Evolutionary conservation across 768 basidiomycete genomes (phyloP), one percentile per base, ranked within the genome.

Genomic region (Amanita pseudoporphyria): DNA sequence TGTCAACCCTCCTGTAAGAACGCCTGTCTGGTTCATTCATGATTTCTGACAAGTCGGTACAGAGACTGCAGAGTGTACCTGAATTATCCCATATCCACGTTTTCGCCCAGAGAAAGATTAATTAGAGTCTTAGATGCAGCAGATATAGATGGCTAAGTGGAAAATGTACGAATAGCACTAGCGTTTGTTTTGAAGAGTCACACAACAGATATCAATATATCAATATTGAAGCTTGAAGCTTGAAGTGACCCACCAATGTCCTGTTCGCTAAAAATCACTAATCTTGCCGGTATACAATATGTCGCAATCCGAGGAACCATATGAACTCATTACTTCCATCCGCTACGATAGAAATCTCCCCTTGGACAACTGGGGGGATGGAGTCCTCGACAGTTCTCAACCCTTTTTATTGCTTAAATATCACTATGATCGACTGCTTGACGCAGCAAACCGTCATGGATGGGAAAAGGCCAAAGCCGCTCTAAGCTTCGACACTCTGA

Each of bases 31-130:
- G 52, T 18, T 7, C 31, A 6, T 22, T 26, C 12, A 45, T 9
- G 35, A n/a, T 21, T 33, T 41, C 52, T 52, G 30, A 43, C 45
- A 36, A 47, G 44, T 44, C 45, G 37, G 22, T 47, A 26, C 63
- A 87, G 87, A 77, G 88, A 59, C 62, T 91, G 48, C 89, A 93
- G 58, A 91, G 87, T 52, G 79, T 93, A 26, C 83, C 78, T 2
- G 84, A 79, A 13, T 69, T 93, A 40, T 84, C 87, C 0, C 90
- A 93, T 61, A 76, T 86, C n/a, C 90, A 93, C 54, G 87, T 92
- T 26, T 92, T 93, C 62, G 88, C 86, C 13, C n/a, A 18, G 43
- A 30, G 41, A 30, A 52, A 45, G 40, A 33, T 12, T 19, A 16
- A 16, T 30, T 44, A 37, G 28, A 53, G 26, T n/a, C 16, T 16